Percentiles rank a stretch among this genome's conserved stretches.
These are phyloP conservation scores for Viridothelium virens DNA, from an alignment of 495 filamentous ascomycete species.

Conservation along the genomic window DNA sequence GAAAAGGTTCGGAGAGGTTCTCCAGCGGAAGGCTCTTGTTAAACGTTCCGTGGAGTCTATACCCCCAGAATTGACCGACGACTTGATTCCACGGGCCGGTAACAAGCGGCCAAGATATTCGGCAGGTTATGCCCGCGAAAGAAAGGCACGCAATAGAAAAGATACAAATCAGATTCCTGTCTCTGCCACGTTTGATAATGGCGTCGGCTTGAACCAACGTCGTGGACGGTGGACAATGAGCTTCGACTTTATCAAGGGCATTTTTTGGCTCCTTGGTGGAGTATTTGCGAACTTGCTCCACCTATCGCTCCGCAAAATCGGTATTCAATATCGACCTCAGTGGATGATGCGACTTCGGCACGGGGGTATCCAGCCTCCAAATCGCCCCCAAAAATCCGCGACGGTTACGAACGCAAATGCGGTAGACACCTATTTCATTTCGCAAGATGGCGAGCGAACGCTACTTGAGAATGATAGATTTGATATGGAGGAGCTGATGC, in stretches of 20 bases:
- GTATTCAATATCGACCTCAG: constrained; percentile 53
- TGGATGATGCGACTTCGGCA: constrained; percentile 44
- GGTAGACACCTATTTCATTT: no score
- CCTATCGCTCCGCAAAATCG: constrained; percentile 49
- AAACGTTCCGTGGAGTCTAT: constrained; percentile 23
- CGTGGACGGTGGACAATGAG: constrained; percentile 66
- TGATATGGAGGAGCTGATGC: constrained; percentile 71
- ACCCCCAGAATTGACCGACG: constrained; percentile 26
- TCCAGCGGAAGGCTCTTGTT: constrained; percentile 21
- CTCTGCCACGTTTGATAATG: constrained; percentile 41
- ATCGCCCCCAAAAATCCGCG: constrained; percentile 4
- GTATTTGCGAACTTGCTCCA: constrained; percentile 51
- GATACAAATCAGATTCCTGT: constrained; percentile 30
- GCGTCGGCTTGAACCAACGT: constrained; percentile 68
- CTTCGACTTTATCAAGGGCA: constrained; percentile 63
- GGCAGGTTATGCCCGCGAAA: constrained; percentile 60
- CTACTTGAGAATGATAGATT: constrained; percentile 53
- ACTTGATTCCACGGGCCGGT: constrained; percentile 38
- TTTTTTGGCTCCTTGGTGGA: constrained; percentile 56
- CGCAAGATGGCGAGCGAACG: constrained; percentile 48
- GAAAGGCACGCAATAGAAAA: constrained; percentile 38
- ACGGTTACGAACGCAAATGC: no score
- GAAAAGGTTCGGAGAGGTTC: constrained; percentile 58
- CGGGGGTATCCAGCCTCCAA: neutral
- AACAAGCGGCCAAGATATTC: constrained; percentile 18